Evolutionary conservation across 2,329 filamentous ascomycete genomes (phyloP).

Genomic region (Pestalotiopsis sp.): DNA sequence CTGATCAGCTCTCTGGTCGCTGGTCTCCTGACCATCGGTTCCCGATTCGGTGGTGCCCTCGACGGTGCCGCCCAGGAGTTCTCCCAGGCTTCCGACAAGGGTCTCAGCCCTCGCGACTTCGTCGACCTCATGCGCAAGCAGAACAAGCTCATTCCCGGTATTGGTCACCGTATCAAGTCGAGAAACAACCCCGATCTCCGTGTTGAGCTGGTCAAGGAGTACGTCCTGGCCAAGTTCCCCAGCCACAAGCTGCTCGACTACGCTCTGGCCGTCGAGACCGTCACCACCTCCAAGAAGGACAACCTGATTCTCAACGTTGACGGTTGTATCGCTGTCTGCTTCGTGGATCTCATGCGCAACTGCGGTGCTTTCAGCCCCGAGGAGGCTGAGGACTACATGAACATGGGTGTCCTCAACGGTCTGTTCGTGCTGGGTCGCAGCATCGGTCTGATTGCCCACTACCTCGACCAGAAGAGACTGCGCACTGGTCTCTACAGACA

Average conservation of each 20-base stretch:
- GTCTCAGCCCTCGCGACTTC: constrained; percentile 96
- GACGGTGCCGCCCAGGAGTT: constrained; percentile 99
- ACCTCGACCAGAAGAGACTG: constrained; percentile 99
- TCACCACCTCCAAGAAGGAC: constrained; percentile 99
- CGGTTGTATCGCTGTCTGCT: constrained; percentile 97
- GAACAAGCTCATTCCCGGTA: constrained; percentile 99
- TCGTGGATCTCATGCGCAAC: constrained; percentile 96
- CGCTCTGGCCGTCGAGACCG: constrained; percentile 94
- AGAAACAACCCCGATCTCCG: constrained; percentile 99
- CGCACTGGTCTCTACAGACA: constrained; percentile 98
- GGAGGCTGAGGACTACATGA: constrained; percentile 98
- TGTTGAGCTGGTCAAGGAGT: constrained; percentile 99
- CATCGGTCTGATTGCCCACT: constrained; percentile 99
- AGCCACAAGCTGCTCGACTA: constrained; percentile 98
- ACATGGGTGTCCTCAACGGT: constrained; percentile 99
- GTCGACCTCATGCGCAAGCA: constrained; percentile 99
- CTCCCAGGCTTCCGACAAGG: constrained; percentile 97
- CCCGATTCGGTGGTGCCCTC: constrained; percentile 96
- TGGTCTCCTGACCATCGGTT: constrained; percentile 97
- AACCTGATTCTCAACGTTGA: constrained; percentile 99
- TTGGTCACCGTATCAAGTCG: constrained; percentile 99
- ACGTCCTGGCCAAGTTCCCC: constrained; percentile 96
- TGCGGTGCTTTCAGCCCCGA: constrained; percentile 95
- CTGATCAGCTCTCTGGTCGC: constrained; percentile 93
- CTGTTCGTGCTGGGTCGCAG: constrained; percentile 96